These are phyloP conservation scores for Apiospora marii DNA, from an alignment of 2,329 filamentous ascomycete genomes.

Conservation along the genomic window DNA sequence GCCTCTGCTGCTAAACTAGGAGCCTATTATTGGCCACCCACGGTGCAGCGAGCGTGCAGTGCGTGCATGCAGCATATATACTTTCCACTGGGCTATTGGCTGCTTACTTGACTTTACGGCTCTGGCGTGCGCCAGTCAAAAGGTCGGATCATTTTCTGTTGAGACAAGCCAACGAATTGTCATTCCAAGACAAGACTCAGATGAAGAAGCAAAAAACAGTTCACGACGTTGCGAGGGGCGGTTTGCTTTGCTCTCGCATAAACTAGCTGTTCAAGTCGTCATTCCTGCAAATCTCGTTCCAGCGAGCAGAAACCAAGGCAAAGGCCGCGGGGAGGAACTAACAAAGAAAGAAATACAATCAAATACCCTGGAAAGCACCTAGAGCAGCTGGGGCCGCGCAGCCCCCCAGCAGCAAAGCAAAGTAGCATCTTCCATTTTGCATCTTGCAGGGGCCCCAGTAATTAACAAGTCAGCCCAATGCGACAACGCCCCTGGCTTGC, in stretches of 20 bases:
- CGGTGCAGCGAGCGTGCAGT: slow-evolving; percentile 5
- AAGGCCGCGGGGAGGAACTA: background rate
- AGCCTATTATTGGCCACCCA: background rate
- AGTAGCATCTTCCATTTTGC: background rate
- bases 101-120: background rate
- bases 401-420: background rate
- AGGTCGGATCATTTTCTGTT: background rate
- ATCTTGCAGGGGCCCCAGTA: slow-evolving; percentile 17
- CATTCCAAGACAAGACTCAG: background rate
- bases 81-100: slow-evolving; percentile 19
- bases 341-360: background rate
- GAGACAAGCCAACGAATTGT: slow-evolving; percentile 12
- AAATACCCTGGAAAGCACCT: background rate
- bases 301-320: background rate
- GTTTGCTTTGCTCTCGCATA: slow-evolving; percentile 3
- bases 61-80: slow-evolving; percentile 10
- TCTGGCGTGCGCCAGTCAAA: slow-evolving; percentile 8
- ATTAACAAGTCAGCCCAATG: slow-evolving; percentile 24
- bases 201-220: slow-evolving; percentile 18
- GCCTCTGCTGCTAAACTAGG: slow-evolving; percentile 6
- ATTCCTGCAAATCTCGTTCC: background rate
- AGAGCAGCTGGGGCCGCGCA: background rate
- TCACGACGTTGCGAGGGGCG: background rate
- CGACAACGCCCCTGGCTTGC: slow-evolving; percentile 12
- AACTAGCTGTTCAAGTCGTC: background rate